Evolutionary conservation across 331 rosid genomes (phyloP), one percentile per base, ranked within the genome.

Genomic region (Quercus phellos): DNA sequence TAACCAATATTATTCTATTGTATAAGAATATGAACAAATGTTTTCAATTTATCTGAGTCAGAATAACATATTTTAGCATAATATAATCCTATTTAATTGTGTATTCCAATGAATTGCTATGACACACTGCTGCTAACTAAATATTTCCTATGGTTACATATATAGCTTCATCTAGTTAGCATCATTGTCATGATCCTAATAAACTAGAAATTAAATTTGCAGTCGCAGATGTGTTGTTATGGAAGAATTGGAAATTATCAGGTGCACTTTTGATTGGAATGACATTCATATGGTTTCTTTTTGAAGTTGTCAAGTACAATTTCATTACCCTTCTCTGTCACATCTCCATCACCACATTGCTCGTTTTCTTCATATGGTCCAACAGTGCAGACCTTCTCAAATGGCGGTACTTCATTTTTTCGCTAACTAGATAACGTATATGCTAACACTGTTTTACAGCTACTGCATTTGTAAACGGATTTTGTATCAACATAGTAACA

Each of bases 231-330:
- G 83, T 90, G 32, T 55, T 92, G 73, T 54, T 90, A 54, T 92
- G 97, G 97, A 86, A 79, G 88, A 53, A 90, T 67, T 68, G 43
- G 38, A 71, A 68, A 59, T n/a, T 68, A 27, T 86, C 97, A 21
- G 94, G 82, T 16, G 85, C 78, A 5, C 78, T 90, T 53, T 82
- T 92, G 78, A 13, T 78, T 70, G 97, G 87, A 32, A 80, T 89
- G 84, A 88, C 97, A 12, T 73, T 55, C 14, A 70, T 90, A 74
- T 90, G 96, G 97, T 83, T 89, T 84, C 85, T 90, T n/a, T 92
- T 92, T 53, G 92, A 90, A 82, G 78, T 90, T 3, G 85, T 70
- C 9, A 88, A 90, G 81, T 92, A 92, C 89, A 90, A 84, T 50
- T 85, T 88, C 11, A 75, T 92, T 70, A 79, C 96, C 1, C 81